Evolutionary conservation across 2,329 filamentous ascomycete genomes (phyloP), one percentile per base, ranked within the genome.

Genomic region (Nemania sp.): DNA sequence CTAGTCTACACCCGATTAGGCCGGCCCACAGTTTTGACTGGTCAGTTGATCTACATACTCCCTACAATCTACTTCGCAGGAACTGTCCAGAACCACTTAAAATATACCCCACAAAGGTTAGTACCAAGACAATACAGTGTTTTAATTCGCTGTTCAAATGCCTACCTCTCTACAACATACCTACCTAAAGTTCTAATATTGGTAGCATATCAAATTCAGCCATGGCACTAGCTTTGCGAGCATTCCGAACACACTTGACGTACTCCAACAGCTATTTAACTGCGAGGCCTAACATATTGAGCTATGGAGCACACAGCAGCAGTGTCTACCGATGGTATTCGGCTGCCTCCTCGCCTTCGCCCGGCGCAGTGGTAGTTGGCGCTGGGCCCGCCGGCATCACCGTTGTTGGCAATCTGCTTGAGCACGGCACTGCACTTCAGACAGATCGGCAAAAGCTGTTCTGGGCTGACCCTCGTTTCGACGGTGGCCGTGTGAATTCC

Each of bases 331-430:
- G 85, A 79, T 67, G 79, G 78, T 51, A 61, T 48, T 65, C 64
- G 13, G 52, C 52, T 5, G 48, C 61, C 18, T 43, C 62, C 13
- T 40, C 53, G 17, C 55, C 64, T 21, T 55, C 62, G 10, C 32
- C 57, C 32, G 50, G 62, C 46, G 83, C 83, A 2, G 79, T 87
- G 1, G 84, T 87, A 2, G 81, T 86, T 18, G 85, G 85, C 52
- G 83, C 80, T 56, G 85, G 85, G 15, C 81, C 84, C 3, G 83
- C 82, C 45, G 86, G 86, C 57, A 79, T 88, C 57, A 85, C 84
- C 3, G 81, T 81, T 6, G 77, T 88, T 21, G 85, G 86, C n/a
- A 87, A 86, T 67, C 73, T 88, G 17, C 77, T 88, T 17, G 83
- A 87, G 67, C 78, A 79, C 15, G 37, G 45, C 37, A 34, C 77